Evolutionary conservation across 441 rosid genomes (phyloP), one percentile per base, ranked within the genome.

Genomic region (Gossypium laxum): DNA sequence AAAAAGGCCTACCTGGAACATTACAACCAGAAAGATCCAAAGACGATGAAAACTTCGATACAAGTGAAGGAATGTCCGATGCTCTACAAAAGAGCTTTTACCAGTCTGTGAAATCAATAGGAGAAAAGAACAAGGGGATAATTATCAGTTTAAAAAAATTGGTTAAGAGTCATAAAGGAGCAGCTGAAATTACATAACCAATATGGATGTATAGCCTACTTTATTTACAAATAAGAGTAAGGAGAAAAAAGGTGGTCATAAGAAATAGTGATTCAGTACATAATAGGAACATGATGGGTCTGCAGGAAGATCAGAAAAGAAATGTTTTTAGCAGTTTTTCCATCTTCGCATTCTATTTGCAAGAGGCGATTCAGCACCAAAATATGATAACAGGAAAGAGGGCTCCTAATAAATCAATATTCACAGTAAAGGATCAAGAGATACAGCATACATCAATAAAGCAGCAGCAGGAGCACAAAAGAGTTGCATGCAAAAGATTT

Each of bases 1-100:
- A 67, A 56, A 77, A 61, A 50, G 72, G 63, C 70, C 67, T 50
- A 91, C 99, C 97, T 96, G 97, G 82, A 96, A 93, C 99, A 96
- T 96, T 79, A 96, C 79, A 62, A 74, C 84, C 90, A 96, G 83
- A 79, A 96, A 96, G 81, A 96, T 89, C 99, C 99, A 96, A 56
- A 96, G 94, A 56, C 98, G 88, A 74, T 89, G 95, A 72, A 96
- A 96, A 79, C 99, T 96, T 72, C 97, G 86, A 81, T 90, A 96
- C 74, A 96, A 82, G 82, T 96, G 99, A 78, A 96, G 92, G 83
- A 90, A 96, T 67, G 99, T 87, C 70, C 99, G 93, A 77, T 96
- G 99, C 89, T 96, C 99, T 55, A 96, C 98, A 68, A 93, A 96
- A 71, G 94, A 80, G 85, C 97, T 89, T 86, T 96, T 96, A 63